These are phyloP conservation scores for Diplodia scrobiculata DNA, from an alignment of 2,329 filamentous ascomycete genomes.

Conservation along the genomic window DNA sequence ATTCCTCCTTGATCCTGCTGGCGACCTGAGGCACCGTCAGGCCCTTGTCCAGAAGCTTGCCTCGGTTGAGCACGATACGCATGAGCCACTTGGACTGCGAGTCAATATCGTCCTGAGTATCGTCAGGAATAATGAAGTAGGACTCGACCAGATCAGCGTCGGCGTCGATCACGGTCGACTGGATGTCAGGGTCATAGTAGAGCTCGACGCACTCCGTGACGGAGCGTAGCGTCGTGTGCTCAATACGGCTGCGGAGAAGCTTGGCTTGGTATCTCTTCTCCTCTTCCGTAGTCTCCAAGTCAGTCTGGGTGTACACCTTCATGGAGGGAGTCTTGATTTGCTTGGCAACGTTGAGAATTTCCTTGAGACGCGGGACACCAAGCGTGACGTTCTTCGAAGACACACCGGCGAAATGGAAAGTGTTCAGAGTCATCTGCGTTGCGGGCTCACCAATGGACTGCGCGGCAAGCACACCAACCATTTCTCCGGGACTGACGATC, in stretches of 20 bases:
- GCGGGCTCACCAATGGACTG: constrained; percentile 99
- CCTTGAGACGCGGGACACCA: constrained; percentile 97
- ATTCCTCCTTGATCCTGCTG: constrained; percentile 83
- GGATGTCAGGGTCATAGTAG: constrained; percentile 93
- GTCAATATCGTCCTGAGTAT: constrained; percentile 63
- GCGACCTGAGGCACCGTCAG: constrained; percentile 91
- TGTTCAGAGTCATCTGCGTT: constrained; percentile 99
- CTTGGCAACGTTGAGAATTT: constrained; percentile 95
- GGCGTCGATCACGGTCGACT: constrained; percentile 79
- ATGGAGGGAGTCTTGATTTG: constrained; percentile 99
- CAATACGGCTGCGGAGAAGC: constrained; percentile 76
- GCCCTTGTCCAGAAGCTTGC: constrained; percentile 93
- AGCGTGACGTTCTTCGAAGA: constrained; percentile 99
- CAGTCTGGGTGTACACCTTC: constrained; percentile 60
- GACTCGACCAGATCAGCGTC: constrained; percentile 95
- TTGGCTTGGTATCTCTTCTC: constrained; percentile 77
- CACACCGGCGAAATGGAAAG: constrained; percentile 99
- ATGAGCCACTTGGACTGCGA: constrained; percentile 91
- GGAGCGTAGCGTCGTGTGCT: constrained; percentile 90
- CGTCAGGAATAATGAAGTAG: constrained; percentile 91
- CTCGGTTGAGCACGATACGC: constrained; percentile 87
- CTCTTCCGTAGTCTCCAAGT: constrained; percentile 61
- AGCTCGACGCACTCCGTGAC: constrained; percentile 93
- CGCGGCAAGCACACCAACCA: constrained; percentile 96
- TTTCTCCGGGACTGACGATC: constrained; percentile 89